These are phyloP conservation scores for Fusarium agapanthi DNA, from an alignment of 2,329 filamentous ascomycete species.

Conservation along the genomic window DNA sequence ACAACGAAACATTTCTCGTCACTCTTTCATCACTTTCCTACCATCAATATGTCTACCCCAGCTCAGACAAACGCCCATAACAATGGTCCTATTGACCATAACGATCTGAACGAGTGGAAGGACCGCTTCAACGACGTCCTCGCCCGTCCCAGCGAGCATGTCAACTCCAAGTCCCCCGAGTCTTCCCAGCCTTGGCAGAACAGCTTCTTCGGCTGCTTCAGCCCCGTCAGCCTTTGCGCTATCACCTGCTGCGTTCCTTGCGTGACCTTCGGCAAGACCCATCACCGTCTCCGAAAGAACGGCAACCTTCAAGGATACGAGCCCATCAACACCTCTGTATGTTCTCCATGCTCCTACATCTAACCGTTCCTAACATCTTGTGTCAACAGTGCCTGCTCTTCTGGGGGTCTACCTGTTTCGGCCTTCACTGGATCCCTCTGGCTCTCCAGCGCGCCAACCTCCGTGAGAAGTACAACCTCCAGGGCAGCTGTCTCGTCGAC, in stretches of 20 bases:
- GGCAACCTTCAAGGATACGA: conserved; percentile 54
- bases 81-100: conserved; percentile 51
- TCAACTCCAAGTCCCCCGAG: conserved; percentile 54
- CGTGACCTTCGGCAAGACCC: conserved; percentile 58
- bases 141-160: conserved; percentile 51
- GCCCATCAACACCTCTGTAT: conserved; percentile 56
- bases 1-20: background rate
- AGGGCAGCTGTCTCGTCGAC: conserved; percentile 55
- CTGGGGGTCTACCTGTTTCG: conserved; percentile 52
- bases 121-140: conserved; percentile 54
- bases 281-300: conserved; percentile 55
- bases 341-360: rapidly evolving
- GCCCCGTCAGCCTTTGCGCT: conserved; percentile 55
- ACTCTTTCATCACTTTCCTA: background rate
- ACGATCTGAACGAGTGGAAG: conserved; percentile 57
- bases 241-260: conserved; percentile 57
- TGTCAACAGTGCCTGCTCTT: conserved; percentile 53
- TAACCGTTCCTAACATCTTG: background rate
- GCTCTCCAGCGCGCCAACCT: conserved; percentile 57
- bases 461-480: conserved; percentile 55
- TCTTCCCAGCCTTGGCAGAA: conserved; percentile 50
- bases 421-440: conserved; percentile 54
- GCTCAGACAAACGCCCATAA: conserved; percentile 26
- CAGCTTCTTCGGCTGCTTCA: conserved; percentile 56
- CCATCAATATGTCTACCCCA: conserved; percentile 32